These are phyloP conservation scores for Curvularia verruculosa DNA, from an alignment of 2,329 filamentous ascomycete species.

Conservation along the genomic window DNA sequence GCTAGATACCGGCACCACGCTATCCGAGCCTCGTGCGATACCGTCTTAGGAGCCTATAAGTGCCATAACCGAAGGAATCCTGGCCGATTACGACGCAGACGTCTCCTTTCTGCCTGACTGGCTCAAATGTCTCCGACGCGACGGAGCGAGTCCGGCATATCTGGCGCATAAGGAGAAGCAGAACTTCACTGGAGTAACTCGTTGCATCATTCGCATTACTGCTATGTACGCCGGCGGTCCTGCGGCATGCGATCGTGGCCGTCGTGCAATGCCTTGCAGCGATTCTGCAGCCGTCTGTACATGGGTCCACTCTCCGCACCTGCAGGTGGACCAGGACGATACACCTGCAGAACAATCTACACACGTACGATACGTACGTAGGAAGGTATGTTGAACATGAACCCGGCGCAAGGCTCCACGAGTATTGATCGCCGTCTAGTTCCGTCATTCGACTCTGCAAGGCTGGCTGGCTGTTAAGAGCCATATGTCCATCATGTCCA, in stretches of 20 bases:
- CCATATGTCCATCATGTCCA: background rate
- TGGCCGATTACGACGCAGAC: conserved; percentile 13
- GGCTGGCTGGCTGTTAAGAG: conserved; percentile 16
- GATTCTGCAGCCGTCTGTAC: conserved; percentile 13
- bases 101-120: conserved; percentile 13
- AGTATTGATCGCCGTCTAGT: conserved; percentile 2
- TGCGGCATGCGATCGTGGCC: background rate
- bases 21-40: conserved; percentile 14
- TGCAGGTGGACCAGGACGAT: conserved; percentile 9
- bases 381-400: conserved; percentile 6
- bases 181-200: background rate
- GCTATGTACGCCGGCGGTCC: background rate
- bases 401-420: conserved; percentile 10
- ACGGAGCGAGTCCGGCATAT: conserved; percentile 7
- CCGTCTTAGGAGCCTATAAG: conserved; percentile 1
- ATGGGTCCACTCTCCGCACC: conserved; percentile 16
- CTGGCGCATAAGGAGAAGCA: background rate
- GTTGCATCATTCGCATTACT: background rate
- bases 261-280: conserved; percentile 13
- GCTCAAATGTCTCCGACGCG: conserved; percentile 1
- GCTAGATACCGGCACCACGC: conserved; percentile 5
- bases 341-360: background rate
- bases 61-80: background rate
- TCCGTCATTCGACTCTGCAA: conserved; percentile 18
- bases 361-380: background rate